phyloP scores from a whole-genome alignment of 768 basidiomycete species.

The Collybiopsis confluens region DNA sequence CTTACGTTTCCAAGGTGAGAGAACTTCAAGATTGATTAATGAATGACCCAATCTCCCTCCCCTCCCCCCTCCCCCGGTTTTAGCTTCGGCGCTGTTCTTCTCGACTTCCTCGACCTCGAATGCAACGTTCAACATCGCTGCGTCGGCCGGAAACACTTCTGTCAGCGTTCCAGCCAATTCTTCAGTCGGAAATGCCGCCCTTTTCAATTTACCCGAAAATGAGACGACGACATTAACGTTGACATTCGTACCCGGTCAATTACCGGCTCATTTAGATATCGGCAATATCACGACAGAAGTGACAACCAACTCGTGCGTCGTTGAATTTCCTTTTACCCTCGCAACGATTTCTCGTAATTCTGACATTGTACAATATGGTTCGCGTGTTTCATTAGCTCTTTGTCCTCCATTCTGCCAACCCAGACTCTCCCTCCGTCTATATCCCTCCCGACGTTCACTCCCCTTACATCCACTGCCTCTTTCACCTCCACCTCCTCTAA shows the following conservation, averaged over 20 bases:
- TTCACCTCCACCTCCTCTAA: background rate
- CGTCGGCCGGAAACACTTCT: constrained; percentile 33
- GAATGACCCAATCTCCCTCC: background rate
- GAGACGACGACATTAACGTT: constrained; percentile 38
- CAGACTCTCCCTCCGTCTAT: constrained; percentile 6
- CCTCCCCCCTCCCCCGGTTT: background rate
- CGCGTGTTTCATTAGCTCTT: background rate
- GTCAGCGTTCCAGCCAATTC: constrained; percentile 37
- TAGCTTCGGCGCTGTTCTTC: constrained; percentile 43
- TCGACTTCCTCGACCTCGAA: constrained; percentile 41
- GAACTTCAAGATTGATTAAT: background rate
- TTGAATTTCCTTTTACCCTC: background rate
- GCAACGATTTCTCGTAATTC: background rate
- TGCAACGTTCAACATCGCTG: constrained; percentile 48
- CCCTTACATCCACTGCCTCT: background rate
- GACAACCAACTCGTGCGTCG: constrained; percentile 30
- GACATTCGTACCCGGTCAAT: constrained; percentile 28
- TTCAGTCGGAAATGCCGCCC: constrained; percentile 30
- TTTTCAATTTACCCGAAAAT: constrained; percentile 35
- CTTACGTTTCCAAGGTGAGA: constrained; percentile 47
- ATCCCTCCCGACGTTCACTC: constrained; percentile 2
- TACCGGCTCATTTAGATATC: constrained; percentile 32
- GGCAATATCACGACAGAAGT: constrained; percentile 33
- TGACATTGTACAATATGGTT: background rate
- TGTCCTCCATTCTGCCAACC: constrained; percentile 3